Conservation (phyloP, 805 yeast genomes). For the Monosporozyma yasuniensis region DNA sequence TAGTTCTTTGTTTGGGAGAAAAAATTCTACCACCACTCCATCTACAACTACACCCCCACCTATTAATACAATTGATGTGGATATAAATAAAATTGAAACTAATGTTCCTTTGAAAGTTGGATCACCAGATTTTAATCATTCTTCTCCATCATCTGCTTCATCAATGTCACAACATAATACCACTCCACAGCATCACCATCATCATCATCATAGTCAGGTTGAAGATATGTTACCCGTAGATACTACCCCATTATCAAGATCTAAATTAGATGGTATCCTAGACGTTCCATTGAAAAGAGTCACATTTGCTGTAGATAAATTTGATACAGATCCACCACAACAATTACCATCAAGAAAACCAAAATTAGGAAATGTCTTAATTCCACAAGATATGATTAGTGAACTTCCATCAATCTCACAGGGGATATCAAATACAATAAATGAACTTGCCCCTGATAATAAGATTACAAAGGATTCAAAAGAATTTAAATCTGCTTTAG, state of each 20-base stretch:
- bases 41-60: not conserved
- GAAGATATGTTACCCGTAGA: not conserved
- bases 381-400: slow-evolving; percentile 54
- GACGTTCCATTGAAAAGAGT: slow-evolving; percentile 47
- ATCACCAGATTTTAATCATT: not conserved
- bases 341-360: slow-evolving; percentile 87
- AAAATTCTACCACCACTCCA: not conserved
- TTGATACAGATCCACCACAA: slow-evolving; percentile 80
- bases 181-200: too few relatives aligned
- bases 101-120: not conserved
- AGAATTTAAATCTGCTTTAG: slow-evolving; percentile 49
- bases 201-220: not conserved
- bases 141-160: not conserved
- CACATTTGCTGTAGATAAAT: slow-evolving; percentile 65
- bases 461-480: slow-evolving; percentile 30
- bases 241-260: not conserved
- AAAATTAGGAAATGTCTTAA: slow-evolving; percentile 63
- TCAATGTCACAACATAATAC: too few relatives aligned
- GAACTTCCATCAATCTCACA: slow-evolving; percentile 57
- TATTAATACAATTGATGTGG: not conserved
- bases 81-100: not conserved
- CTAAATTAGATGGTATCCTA: not conserved
- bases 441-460: slow-evolving; percentile 20
- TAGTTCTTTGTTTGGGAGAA: slow-evolving; percentile 22
- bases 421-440: slow-evolving; percentile 51